Evolutionary conservation across 164 flowering plant genomes (phyloP), one percentile per base, ranked within the genome.

Genomic region (Aristolochia fimbriata): DNA sequence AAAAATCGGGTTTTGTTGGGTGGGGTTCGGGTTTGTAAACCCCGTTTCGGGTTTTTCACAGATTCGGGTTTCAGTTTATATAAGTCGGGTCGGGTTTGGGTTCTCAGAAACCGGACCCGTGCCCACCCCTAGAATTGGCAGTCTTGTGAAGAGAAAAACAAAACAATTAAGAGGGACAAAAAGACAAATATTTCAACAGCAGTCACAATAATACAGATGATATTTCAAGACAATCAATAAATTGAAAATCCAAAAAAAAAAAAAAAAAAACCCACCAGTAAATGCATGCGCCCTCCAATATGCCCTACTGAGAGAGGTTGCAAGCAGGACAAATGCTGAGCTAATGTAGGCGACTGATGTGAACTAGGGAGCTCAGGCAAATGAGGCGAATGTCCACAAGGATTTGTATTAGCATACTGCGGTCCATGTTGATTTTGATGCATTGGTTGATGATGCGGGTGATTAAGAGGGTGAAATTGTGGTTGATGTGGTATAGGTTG

Each of bases 241-340:
- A 37, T 0, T 0, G 1, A 20, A 22, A 54, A 54, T 52, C 8
- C 2, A 1, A 0, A 50, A 50, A 16, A 22, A 17, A 2, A n/a
- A 50, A 27, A 11, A 45, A 65, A 23, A 55, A 62, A 19, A 1
- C 84, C 76, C 65, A 92, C 96, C 91, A 89, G 49, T 61, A 83
- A 66, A 70, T 84, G 91, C 81, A 88, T 58, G 49, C 91, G 89
- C 4, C 89, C 88, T 49, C 83, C 84, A 55, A 80, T 76, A 68
- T 87, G 96, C 61, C 81, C 72, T 52, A 86, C 82, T 7, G 85
- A 33, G 22, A 87, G 81, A 22, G 86, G 80, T 50, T 80, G 96
- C 62, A 91, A 72, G 76, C 85, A 80, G 71, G 80, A 70, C 73
- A 89, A 82, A 63, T 84, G 93, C 48, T 86, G 94, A 12, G 94